Percentiles rank a stretch among this genome's conserved stretches.
Conservation (phyloP, 495 filamentous ascomycete genomes). For the Viridothelium virens region DNA sequence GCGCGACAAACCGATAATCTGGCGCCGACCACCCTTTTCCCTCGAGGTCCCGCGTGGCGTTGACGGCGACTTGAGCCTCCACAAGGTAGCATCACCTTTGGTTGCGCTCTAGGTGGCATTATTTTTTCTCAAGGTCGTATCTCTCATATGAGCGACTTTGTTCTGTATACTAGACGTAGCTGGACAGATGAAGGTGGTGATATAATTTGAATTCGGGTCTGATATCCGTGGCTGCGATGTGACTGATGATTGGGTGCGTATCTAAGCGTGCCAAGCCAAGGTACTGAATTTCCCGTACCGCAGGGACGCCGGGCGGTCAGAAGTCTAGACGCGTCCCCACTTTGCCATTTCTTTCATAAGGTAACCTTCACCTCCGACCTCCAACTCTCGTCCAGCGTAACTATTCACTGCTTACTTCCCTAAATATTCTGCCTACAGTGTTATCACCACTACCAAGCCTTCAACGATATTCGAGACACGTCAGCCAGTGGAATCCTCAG, state of each 20-base stretch:
- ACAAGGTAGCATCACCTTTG: not conserved
- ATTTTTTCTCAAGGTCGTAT: not conserved
- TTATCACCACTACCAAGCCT: not conserved
- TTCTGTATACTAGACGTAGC: constrained; percentile 9
- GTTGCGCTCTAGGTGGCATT: not conserved
- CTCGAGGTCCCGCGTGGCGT: not conserved
- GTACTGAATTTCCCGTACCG: no score
- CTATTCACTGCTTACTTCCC: no score
- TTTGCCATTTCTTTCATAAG: no score
- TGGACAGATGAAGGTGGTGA: not conserved
- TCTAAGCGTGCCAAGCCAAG: not conserved
- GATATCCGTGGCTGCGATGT: no score
- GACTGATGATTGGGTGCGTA: not conserved
- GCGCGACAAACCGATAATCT: not conserved
- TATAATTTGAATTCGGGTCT: not conserved
- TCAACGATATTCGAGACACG: not conserved
- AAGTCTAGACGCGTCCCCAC: no score
- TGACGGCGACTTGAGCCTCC: not conserved
- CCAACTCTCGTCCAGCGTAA: no score
- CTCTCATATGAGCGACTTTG: not conserved
- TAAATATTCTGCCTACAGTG: no score
- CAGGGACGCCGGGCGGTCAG: no score
- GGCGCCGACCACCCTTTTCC: not conserved
- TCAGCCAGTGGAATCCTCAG: not conserved
- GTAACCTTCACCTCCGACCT: no score